A percentile compares a stretch with the other conserved stretches of the same genome.
phyloP scores from a whole-genome alignment of 345 rosid species.

The Eucalyptus polybractea region DNA sequence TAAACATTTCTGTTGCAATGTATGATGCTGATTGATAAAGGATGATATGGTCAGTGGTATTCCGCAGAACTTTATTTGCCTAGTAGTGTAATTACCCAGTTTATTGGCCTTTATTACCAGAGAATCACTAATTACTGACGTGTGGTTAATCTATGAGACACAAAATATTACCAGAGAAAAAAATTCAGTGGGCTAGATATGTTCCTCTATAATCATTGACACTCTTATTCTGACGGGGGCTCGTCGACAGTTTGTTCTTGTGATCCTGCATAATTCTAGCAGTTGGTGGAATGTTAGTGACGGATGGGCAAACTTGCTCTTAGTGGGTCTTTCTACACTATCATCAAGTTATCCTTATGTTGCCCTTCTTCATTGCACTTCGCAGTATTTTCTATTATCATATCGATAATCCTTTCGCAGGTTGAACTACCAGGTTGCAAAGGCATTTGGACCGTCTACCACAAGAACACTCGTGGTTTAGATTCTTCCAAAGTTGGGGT shows the following conservation, averaged over 20 bases:
- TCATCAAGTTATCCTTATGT: not conserved
- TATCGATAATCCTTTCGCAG: conserved; percentile 18
- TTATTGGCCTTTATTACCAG: not conserved
- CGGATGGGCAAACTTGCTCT: not conserved
- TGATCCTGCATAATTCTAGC: not conserved
- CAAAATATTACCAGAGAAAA: not conserved
- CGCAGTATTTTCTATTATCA: not conserved
- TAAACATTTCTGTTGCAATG: not conserved
- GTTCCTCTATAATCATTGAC: not conserved
- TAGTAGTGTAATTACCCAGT: not conserved
- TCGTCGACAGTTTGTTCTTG: not conserved
- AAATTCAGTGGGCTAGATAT: not conserved
- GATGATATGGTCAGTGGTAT: not conserved
- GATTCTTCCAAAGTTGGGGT: conserved; percentile 59
- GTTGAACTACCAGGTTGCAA: conserved; percentile 94
- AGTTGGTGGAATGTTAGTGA: not conserved
- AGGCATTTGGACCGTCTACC: conserved; percentile 99
- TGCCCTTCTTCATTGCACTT: not conserved
- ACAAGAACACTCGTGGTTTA: conserved; percentile 66
- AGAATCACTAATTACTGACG: not conserved
- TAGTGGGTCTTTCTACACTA: not conserved
- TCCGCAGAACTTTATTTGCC: not conserved
- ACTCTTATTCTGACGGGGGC: not conserved
- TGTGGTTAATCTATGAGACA: not conserved
- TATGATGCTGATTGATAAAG: not conserved